Percentiles rank a stretch among this genome's conserved stretches.
phyloP scores from a whole-genome alignment of 148 eudicot species.

The Chenopodium formosanum region DNA sequence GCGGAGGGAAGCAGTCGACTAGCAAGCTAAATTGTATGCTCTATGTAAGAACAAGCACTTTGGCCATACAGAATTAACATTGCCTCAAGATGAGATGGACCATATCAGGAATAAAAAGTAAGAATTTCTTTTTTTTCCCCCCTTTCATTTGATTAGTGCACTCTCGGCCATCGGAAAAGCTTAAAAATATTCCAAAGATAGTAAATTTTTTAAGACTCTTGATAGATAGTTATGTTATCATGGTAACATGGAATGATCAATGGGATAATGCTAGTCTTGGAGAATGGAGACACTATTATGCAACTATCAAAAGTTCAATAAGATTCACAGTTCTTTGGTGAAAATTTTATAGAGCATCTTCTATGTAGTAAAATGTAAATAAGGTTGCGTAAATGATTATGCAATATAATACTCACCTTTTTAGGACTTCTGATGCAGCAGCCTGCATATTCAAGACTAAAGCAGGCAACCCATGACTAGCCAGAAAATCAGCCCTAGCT shows the following conservation, averaged over 20 bases:
- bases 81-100: neutral
- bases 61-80: neutral
- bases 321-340: neutral
- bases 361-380: neutral
- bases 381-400: neutral
- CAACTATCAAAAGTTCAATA: neutral
- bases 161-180: neutral
- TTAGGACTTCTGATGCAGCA: constrained; percentile 68
- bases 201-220: neutral
- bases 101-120: neutral
- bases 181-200: neutral
- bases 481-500: constrained; percentile 74
- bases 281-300: neutral
- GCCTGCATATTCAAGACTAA: constrained; percentile 64
- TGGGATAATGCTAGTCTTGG: neutral
- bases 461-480: constrained; percentile 54
- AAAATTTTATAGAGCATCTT: neutral
- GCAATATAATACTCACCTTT: constrained; percentile 42
- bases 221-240: neutral
- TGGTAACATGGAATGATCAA: neutral
- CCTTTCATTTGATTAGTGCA: neutral
- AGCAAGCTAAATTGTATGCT: too few relatives aligned
- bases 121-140: neutral
- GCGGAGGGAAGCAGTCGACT: too few relatives aligned
- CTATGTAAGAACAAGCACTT: neutral